phyloP scores from a whole-genome alignment of 208 protist genomes.

The Leishmania turanica region DNA sequence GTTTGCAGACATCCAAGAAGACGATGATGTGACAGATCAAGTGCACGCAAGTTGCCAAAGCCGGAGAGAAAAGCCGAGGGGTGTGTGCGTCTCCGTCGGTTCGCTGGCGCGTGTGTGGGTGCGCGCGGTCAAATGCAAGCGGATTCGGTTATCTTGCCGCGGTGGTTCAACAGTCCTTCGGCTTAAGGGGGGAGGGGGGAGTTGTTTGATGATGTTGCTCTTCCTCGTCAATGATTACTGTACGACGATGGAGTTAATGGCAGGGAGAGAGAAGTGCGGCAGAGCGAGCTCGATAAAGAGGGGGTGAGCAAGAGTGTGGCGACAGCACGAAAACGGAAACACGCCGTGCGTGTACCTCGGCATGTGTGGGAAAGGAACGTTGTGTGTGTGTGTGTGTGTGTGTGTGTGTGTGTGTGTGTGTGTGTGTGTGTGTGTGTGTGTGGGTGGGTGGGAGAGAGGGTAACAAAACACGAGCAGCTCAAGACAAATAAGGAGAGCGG shows the following conservation, averaged over 20 bases:
- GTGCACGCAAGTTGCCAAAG: not conserved
- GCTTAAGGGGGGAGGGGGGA: not conserved
- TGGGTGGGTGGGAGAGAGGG: too few relatives aligned
- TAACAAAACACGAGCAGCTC: too few relatives aligned
- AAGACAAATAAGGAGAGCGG: too few relatives aligned
- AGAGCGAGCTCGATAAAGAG: not conserved
- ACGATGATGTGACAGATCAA: not conserved
- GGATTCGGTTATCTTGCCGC: not conserved
- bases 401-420: too few relatives aligned
- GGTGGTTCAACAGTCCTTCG: not conserved
- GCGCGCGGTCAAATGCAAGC: not conserved
- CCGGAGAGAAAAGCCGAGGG: not conserved
- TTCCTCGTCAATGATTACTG: not conserved
- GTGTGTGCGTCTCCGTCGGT: not conserved
- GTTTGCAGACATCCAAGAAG: constrained; percentile 19
- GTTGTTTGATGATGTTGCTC: not conserved
- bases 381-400: too few relatives aligned
- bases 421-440: too few relatives aligned
- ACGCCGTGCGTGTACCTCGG: not conserved
- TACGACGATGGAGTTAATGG: not conserved
- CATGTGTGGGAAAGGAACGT: not conserved
- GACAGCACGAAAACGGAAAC: not conserved
- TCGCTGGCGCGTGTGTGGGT: not conserved
- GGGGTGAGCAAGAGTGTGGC: not conserved
- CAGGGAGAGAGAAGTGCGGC: not conserved